phyloP scores from a whole-genome alignment of 2,329 filamentous ascomycete species.

The Verticillium nubilum region DNA sequence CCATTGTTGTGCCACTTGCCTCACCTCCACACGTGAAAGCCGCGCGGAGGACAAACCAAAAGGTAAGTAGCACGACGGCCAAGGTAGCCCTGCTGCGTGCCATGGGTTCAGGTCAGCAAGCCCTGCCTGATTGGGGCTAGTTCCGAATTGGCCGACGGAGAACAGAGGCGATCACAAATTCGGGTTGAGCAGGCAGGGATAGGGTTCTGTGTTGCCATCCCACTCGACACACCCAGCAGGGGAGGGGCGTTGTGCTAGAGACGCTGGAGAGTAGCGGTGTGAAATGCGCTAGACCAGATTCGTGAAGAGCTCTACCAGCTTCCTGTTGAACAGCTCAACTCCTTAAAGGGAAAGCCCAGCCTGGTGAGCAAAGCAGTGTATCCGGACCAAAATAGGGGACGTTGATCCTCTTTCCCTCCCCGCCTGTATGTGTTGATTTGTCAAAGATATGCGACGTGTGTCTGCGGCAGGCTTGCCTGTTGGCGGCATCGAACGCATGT shows the following conservation, averaged over 20 bases:
- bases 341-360: neutral
- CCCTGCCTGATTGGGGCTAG: neutral
- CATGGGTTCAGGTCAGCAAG: neutral
- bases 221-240: neutral
- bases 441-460: neutral
- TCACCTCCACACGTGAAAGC: neutral
- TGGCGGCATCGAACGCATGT: neutral
- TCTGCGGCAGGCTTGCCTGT: neutral
- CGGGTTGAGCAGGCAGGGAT: neutral
- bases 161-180: neutral
- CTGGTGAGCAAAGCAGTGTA: neutral
- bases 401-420: too few relatives aligned
- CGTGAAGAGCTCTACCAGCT: constrained; percentile 7
- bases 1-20: neutral
- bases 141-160: neutral
- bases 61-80: neutral
- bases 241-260: constrained; percentile 14
- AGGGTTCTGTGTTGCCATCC: neutral
- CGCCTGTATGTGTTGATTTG: neutral
- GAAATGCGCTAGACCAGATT: constrained; percentile 12
- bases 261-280: constrained; percentile 16
- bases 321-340: neutral
- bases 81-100: neutral
- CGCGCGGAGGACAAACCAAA: neutral
- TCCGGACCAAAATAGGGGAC: neutral